Base-by-base conservation (phyloP, 2,329 filamentous ascomycete genomes). In the Aureobasidium sp. region DNA sequence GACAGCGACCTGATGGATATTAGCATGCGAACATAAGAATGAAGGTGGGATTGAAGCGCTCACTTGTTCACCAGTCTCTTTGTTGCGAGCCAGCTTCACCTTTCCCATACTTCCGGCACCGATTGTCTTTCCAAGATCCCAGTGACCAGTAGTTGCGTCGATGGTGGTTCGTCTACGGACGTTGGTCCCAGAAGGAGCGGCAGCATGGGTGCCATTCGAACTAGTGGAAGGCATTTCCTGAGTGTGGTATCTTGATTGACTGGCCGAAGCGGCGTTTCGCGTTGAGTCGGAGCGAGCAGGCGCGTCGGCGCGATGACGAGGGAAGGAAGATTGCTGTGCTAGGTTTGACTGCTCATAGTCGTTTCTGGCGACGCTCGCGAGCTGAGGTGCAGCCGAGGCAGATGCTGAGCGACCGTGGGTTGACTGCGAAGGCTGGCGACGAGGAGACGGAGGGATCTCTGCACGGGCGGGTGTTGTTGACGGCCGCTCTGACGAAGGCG, bases 61-160 rank as follows among this genome's bases (percentile, higher is more conserved):
- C 78, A 92, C 91, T 85, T 97, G 90, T 79, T 97, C 94, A 68
- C 88, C 89, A 22, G 89, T 90, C 70, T 96, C 92, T 68, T 88
- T 83, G 75, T 95, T 95, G 70, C 90, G 90, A 27, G 94, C 94
- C 67, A 99, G 81, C 78, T 97, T 97, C 66, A 99, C 94, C 76
- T 97, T 97, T 67, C 94, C 94, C 94, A 99, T 99, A 75, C 93
- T 97, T 56, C 94, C 94, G 59, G 92, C 91, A 64, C 94, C 94
- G 70, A 99, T 94, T 3, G 94, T 97, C 81, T 97, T 97, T 64
- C 93, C 93, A 58, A 99, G 81, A 62, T 91, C 86, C 91, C 93
- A 99, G 79, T 92, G 91, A 63, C 94, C 94, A 14, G 92, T 91
- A 51, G 89, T 87, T 3, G 92, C 91, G 57, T 89, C 90, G 72